Base-by-base conservation (phyloP, 106 monocot genomes). In the Dioscorea zingiberensis region DNA sequence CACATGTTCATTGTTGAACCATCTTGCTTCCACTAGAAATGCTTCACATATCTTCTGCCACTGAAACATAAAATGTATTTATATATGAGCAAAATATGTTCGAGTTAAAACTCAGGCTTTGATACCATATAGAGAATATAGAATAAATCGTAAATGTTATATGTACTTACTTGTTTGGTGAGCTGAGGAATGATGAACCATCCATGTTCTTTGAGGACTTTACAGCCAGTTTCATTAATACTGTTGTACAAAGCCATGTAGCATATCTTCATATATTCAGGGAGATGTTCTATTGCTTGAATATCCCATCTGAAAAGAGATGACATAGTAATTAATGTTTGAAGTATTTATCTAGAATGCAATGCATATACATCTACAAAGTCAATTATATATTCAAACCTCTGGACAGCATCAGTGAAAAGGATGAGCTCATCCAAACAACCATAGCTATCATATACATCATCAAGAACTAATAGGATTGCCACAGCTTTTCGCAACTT, bases 1-100 rank as follows among this genome's bases (percentile, higher is more conserved):
- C 26, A 66, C 71, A 8, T 18, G 18, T 25, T 27, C 53, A 14
- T 26, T 12, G 1, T 16, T 58, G 28, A 60, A 77, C 69, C 71
- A 70, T 25, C 44, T 66, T 6, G 71, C 64, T 66, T 71, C 77
- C 3, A 46, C 12, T 12, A 71, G 60, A 65, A 71, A 71, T 19
- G 71, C 69, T 51, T 77, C 60, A 17, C 71, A 77, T 14, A 71
- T 23, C 17, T 77, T 71, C 27, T 58, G 47, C 77, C 70, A 71
- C 77, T 71, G 77, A 17, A 71, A 44, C 13, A 55, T 32, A 17
- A 26, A 26, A 29, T n/a, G n/a, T n/a, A n/a, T n/a, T n/a, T n/a
- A n/a, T n/a, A n/a, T n/a, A n/a, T n/a, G n/a, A n/a, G n/a, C n/a
- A n/a, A n/a, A n/a, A n/a, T n/a, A n/a, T n/a, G n/a, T n/a, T n/a